Percentiles rank a stretch among this genome's conserved stretches.
These are phyloP conservation scores for Lindgomyces ingoldianus DNA, from an alignment of 495 filamentous ascomycete genomes.

Conservation along the genomic window DNA sequence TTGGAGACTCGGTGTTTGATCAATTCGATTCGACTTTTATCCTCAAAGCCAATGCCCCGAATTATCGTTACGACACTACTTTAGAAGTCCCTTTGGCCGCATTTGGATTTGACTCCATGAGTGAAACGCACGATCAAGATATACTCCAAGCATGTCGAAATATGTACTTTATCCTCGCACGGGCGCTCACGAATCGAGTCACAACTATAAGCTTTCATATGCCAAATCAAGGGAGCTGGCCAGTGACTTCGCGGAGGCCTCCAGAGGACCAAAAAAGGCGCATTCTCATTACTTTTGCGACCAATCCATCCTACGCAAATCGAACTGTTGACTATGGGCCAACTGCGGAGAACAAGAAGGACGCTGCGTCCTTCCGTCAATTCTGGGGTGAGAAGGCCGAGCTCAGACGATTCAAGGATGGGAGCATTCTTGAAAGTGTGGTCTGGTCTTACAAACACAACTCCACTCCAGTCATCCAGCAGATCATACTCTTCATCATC, in stretches of 20 bases:
- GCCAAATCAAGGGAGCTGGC: constrained; percentile 43
- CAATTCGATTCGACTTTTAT: constrained; percentile 85
- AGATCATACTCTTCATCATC: constrained; percentile 76
- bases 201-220: constrained; percentile 54
- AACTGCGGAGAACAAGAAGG: constrained; percentile 71
- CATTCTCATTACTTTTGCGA: constrained; percentile 66
- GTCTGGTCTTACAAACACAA: constrained; percentile 72
- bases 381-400: constrained; percentile 79
- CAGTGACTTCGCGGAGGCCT: constrained; percentile 7
- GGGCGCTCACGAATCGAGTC: constrained; percentile 73
- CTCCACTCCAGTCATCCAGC: constrained; percentile 66
- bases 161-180: constrained; percentile 60
- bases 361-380: constrained; percentile 65
- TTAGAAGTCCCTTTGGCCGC: constrained; percentile 36
- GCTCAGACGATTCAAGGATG: constrained; percentile 72
- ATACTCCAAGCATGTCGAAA: constrained; percentile 14
- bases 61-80: constrained; percentile 70
- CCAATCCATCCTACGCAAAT: constrained; percentile 68
- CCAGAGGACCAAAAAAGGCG: constrained; percentile 31
- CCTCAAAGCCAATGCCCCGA: constrained; percentile 63
- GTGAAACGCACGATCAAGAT: constrained; percentile 5
- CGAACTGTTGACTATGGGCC: constrained; percentile 86
- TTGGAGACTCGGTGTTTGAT: constrained; percentile 72
- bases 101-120: neutral
- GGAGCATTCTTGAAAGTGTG: constrained; percentile 73